Percentiles rank a stretch among this genome's conserved stretches.
Conservation (phyloP, 2,329 filamentous ascomycete species). For the Amylocarpus encephaloides region DNA sequence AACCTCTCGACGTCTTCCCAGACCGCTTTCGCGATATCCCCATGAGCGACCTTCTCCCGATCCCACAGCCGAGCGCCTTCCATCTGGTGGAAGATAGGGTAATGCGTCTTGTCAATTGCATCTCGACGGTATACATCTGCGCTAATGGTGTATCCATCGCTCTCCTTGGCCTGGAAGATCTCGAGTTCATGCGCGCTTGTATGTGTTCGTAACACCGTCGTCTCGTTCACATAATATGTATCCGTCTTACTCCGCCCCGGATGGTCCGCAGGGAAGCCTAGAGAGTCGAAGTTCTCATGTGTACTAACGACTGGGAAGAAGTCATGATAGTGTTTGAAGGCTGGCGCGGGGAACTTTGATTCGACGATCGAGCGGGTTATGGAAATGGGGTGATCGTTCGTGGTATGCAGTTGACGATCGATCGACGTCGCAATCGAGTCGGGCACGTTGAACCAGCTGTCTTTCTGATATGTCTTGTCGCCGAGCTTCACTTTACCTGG, state of each 20-base stretch:
- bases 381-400: constrained; percentile 79
- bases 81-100: constrained; percentile 98
- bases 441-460: constrained; percentile 82
- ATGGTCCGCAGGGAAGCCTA: constrained; percentile 84
- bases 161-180: constrained; percentile 65
- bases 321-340: constrained; percentile 70
- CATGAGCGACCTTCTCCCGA: constrained; percentile 50
- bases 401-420: constrained; percentile 76
- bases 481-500: constrained; percentile 13
- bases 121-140: constrained; percentile 95
- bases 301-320: constrained; percentile 80
- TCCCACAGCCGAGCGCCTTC: constrained; percentile 91
- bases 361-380: constrained; percentile 93
- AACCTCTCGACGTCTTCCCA: constrained; percentile 64
- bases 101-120: constrained; percentile 90
- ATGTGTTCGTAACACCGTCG: constrained; percentile 83
- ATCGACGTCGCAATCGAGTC: constrained; percentile 68
- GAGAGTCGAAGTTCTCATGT: constrained; percentile 89
- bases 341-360: constrained; percentile 69
- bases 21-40: constrained; percentile 59
- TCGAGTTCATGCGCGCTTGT: constrained; percentile 90
- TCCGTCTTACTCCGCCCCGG: constrained; percentile 81
- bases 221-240: constrained; percentile 88
- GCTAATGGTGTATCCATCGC: constrained; percentile 78
- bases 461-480: constrained; percentile 57